Percentiles rank a stretch among this genome's conserved stretches.
Evolutionary conservation across 257 asterid species (phyloP).

Genomic region (Osmanthus fragrans): DNA sequence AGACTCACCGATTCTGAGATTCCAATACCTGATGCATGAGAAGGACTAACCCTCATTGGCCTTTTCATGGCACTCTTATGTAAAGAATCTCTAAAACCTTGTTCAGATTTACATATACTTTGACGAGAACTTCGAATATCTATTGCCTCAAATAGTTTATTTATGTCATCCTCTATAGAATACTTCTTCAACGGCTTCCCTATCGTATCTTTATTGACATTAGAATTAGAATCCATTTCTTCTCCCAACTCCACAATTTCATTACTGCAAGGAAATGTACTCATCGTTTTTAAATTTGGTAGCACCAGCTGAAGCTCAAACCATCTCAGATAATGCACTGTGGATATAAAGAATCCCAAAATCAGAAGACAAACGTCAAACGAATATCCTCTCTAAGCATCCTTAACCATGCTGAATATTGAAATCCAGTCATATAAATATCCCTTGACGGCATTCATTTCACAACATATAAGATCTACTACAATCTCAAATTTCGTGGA

Average conservation of each 20-base stretch:
- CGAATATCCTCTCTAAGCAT: slow-evolving; percentile 18
- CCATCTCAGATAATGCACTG: slow-evolving; percentile 36
- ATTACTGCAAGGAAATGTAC: slow-evolving; percentile 36
- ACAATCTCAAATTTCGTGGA: slow-evolving; percentile 18
- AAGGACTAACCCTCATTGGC: slow-evolving; percentile 59
- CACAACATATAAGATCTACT: slow-evolving; percentile 23
- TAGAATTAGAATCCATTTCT: slow-evolving; percentile 33
- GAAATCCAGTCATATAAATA: background rate
- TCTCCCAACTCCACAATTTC: slow-evolving; percentile 67
- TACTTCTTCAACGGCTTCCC: slow-evolving; percentile 38
- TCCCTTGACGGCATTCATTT: slow-evolving; percentile 18
- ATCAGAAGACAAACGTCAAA: slow-evolving; percentile 6
- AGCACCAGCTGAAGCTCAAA: slow-evolving; percentile 29
- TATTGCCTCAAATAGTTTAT: slow-evolving; percentile 73
- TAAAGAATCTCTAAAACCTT: slow-evolving; percentile 31
- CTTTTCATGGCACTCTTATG: slow-evolving; percentile 81
- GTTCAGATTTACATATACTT: slow-evolving; percentile 36
- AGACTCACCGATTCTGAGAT: slow-evolving; percentile 67
- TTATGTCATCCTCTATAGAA: slow-evolving; percentile 61
- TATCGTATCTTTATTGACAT: slow-evolving; percentile 22
- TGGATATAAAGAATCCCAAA: slow-evolving; percentile 19
- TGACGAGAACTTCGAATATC: slow-evolving; percentile 46
- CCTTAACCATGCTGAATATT: slow-evolving; percentile 27
- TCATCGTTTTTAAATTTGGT: slow-evolving; percentile 32
- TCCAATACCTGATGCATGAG: slow-evolving; percentile 64